Conservation (phyloP, 1,284 basidiomycete species). For the Ustilago tritici region DNA sequence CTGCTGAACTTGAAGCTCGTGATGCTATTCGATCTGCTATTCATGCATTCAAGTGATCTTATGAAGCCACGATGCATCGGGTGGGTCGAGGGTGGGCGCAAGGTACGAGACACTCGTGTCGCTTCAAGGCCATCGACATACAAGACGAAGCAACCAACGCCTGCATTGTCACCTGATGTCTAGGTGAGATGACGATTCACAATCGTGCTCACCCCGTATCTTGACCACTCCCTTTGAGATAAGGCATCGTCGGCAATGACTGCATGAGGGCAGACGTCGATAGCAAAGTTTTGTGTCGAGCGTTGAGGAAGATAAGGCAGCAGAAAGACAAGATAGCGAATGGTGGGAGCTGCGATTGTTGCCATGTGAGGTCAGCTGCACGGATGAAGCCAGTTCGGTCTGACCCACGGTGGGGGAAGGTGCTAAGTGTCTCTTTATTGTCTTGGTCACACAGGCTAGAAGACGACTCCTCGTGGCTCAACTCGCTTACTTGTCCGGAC, state of each 20-base stretch:
- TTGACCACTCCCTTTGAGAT: background rate
- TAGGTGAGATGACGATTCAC: background rate
- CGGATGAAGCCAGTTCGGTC: constrained; percentile 3
- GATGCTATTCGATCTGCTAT: background rate
- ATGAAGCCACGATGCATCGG: constrained; percentile 2
- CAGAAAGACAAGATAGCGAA: background rate
- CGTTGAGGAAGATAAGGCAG: background rate
- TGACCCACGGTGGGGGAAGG: background rate
- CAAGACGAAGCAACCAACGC: background rate
- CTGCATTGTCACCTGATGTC: constrained; percentile 1
- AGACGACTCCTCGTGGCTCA: constrained; percentile 7
- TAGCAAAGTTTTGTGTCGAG: background rate
- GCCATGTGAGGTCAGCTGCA: background rate
- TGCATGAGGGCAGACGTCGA: background rate
- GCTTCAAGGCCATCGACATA: background rate
- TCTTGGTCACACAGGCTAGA: background rate
- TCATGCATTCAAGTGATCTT: background rate
- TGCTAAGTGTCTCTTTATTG: background rate
- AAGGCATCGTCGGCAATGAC: background rate
- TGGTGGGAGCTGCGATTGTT: background rate
- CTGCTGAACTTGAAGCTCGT: background rate
- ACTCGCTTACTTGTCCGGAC: constrained; percentile 16
- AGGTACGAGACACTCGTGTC: background rate
- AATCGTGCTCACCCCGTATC: background rate
- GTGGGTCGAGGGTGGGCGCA: constrained; percentile 1